Percentiles rank a stretch among this genome's conserved stretches.
Conservation (phyloP, 352 stramenopile species). For the Globisporangium alternatum region DNA sequence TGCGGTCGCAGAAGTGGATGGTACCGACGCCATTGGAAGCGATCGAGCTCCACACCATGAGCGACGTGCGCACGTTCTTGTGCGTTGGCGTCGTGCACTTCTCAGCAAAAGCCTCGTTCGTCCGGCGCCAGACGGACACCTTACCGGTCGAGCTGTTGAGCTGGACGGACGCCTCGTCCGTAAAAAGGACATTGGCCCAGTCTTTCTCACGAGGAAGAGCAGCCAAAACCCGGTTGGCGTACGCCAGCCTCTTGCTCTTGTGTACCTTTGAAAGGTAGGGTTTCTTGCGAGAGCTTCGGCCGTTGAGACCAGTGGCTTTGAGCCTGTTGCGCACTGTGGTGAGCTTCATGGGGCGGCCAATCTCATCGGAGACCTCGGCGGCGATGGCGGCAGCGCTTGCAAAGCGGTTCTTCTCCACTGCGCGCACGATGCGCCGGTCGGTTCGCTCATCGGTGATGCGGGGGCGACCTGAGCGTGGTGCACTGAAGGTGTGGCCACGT, state of each 20-base stretch:
- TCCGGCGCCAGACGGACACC: no score
- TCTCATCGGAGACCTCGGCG: neutral
- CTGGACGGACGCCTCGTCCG: neutral
- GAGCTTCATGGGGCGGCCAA: neutral
- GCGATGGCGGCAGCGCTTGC: neutral
- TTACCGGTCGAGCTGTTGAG: neutral
- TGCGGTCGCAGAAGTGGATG: no score
- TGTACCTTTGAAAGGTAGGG: neutral
- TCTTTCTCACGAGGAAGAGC: neutral
- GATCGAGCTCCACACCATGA: no score
- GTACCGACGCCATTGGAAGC: no score
- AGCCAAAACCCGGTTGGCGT: neutral
- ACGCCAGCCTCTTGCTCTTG: neutral
- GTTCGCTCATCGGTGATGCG: neutral
- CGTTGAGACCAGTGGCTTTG: neutral
- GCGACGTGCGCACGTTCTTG: no score
- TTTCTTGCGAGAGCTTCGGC: neutral
- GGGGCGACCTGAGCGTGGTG: neutral
- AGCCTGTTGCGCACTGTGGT: neutral
- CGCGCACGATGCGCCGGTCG: neutral
- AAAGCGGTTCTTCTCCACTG: neutral
- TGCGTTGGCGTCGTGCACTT: no score
- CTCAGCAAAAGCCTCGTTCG: no score
- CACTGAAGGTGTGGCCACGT: neutral
- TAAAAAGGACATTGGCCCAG: neutral